phyloP scores from a whole-genome alignment of 208 protist species.

The Trichomonas gallinae region DNA sequence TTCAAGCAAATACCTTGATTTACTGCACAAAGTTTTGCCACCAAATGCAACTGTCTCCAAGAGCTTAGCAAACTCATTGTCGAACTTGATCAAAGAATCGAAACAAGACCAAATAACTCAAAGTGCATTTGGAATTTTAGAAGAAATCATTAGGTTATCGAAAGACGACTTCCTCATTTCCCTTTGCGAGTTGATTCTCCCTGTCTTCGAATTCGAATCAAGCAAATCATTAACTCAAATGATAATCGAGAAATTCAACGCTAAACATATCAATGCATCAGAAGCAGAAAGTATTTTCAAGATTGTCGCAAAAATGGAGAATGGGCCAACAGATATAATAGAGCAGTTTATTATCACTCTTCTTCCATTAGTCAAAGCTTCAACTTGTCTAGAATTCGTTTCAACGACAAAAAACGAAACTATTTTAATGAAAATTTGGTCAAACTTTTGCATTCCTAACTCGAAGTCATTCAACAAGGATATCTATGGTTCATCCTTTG shows the following conservation, averaged over 20 bases:
- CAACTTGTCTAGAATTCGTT: background rate
- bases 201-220: background rate
- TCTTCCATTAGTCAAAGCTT: background rate
- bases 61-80: background rate
- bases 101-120: background rate
- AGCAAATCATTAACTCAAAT: background rate
- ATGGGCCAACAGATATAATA: background rate
- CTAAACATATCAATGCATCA: background rate
- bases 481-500: background rate
- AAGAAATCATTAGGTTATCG: background rate
- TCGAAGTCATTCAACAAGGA: background rate
- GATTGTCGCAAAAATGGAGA: background rate
- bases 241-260: background rate
- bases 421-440: background rate
- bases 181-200: background rate
- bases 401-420: background rate
- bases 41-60: too few relatives aligned
- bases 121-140: background rate
- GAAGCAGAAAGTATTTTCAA: background rate
- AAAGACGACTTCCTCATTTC: background rate
- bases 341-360: background rate
- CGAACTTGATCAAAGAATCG: background rate
- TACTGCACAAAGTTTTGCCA: background rate
- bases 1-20: background rate
- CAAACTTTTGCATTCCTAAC: background rate